These are phyloP conservation scores for Rhazya stricta DNA, from an alignment of 257 asterid species.

Conservation along the genomic window DNA sequence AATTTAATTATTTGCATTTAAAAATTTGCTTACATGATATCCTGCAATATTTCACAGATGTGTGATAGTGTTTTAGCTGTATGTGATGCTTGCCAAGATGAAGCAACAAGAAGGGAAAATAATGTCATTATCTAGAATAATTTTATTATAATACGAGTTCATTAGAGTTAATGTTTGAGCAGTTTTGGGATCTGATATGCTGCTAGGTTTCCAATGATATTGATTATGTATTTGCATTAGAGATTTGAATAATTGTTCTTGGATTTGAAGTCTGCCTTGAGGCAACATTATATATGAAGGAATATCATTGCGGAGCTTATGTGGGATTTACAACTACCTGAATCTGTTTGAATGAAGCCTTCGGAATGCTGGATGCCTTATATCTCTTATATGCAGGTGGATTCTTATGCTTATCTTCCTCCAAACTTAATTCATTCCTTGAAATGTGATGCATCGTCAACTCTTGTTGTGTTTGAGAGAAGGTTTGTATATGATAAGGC, in stretches of 20 bases:
- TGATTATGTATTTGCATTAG: neutral
- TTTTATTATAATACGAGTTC: neutral
- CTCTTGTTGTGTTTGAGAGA: slow-evolving; percentile 72
- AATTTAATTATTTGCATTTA: slow-evolving; percentile 9
- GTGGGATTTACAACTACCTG: neutral
- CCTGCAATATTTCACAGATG: neutral
- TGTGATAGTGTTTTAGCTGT: neutral
- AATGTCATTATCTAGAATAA: neutral
- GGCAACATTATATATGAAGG: neutral
- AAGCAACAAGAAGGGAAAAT: neutral
- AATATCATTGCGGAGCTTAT: neutral
- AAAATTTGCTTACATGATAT: neutral
- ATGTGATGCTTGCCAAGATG: neutral
- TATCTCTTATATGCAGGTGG: slow-evolving; percentile 53
- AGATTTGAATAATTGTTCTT: neutral
- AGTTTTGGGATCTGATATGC: neutral
- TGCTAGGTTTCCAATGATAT: neutral
- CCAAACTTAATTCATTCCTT: slow-evolving; percentile 58
- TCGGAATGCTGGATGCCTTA: neutral
- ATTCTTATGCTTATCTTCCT: slow-evolving; percentile 87
- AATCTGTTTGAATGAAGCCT: neutral
- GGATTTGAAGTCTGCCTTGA: neutral
- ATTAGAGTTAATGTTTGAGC: neutral
- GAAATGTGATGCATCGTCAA: slow-evolving; percentile 56
- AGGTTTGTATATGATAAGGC: slow-evolving; percentile 38